A percentile compares a stretch with the other conserved stretches of the same genome.
These are phyloP conservation scores for Ceratobasidium sp. DNA, from an alignment of 1,284 basidiomycete species.

Conservation along the genomic window DNA sequence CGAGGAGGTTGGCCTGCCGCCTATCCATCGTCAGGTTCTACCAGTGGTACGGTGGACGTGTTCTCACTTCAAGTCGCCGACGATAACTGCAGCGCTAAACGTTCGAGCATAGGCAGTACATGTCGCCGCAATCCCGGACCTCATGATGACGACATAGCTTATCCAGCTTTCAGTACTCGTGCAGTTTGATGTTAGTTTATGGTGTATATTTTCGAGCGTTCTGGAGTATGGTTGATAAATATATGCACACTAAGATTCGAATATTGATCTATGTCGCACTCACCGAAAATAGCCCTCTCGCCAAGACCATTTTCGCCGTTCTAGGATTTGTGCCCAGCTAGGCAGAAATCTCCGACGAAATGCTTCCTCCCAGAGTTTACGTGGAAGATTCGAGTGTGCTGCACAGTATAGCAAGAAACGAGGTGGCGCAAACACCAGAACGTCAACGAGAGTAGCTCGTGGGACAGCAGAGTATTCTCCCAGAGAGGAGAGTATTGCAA, in stretches of 20 bases:
- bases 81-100: conserved; percentile 74
- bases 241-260: background rate
- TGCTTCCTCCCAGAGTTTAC: conserved; percentile 47
- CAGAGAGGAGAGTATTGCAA: conserved; percentile 32
- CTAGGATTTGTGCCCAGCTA: conserved; percentile 37
- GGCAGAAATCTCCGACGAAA: conserved; percentile 49
- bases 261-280: conserved; percentile 17
- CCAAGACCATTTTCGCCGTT: conserved; percentile 29
- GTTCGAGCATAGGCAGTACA: conserved; percentile 74
- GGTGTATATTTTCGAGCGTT: conserved; percentile 46
- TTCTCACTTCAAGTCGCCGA: conserved; percentile 79
- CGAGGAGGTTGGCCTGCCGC: conserved; percentile 50
- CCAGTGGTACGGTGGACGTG: conserved; percentile 52
- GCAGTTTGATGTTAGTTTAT: conserved; percentile 63
- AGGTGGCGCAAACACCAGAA: conserved; percentile 31
- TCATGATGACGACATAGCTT: conserved; percentile 79
- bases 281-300: conserved; percentile 48
- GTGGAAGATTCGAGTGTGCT: conserved; percentile 37
- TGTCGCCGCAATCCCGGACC: conserved; percentile 79
- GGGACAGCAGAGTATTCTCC: conserved; percentile 45
- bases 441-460: conserved; percentile 33
- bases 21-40: conserved; percentile 9
- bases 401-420: conserved; percentile 34
- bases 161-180: conserved; percentile 87
- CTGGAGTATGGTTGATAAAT: conserved; percentile 27